Conservation (phyloP, 345 rosid genomes). For the Trapa incisa region DNA sequence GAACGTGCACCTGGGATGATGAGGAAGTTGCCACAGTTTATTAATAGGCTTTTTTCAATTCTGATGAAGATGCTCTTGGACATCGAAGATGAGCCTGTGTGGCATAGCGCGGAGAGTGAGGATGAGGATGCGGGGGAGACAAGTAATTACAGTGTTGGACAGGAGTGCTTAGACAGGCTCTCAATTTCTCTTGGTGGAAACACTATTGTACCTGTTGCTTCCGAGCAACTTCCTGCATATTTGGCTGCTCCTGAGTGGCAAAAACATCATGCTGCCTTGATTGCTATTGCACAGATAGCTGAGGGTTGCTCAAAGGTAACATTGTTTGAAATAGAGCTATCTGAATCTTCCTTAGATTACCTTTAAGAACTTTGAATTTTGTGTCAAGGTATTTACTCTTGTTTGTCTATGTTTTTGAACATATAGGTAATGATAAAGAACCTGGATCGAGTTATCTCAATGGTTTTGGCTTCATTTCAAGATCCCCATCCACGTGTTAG, state of each 20-base stretch:
- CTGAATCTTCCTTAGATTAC: neutral
- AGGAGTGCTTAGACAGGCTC: conserved; percentile 94
- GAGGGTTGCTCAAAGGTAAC: conserved; percentile 97
- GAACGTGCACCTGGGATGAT: conserved; percentile 99
- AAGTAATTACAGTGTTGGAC: conserved; percentile 85
- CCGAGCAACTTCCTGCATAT: conserved; percentile 73
- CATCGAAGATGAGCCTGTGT: conserved; percentile 81
- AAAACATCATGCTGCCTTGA: conserved; percentile 93
- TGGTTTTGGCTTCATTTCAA: conserved; percentile 76
- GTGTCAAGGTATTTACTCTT: neutral
- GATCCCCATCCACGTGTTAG: conserved; percentile 93
- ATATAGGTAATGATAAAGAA: conserved; percentile 85
- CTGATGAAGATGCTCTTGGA: conserved; percentile 88
- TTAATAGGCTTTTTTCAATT: conserved; percentile 69
- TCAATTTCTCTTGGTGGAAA: conserved; percentile 96
- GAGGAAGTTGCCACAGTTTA: conserved; percentile 95
- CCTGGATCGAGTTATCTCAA: conserved; percentile 75
- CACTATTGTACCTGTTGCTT: conserved; percentile 92
- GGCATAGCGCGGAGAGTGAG: conserved; percentile 88
- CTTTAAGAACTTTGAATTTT: neutral
- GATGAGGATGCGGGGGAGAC: conserved; percentile 97
- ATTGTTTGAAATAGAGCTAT: neutral
- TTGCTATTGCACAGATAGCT: conserved; percentile 97
- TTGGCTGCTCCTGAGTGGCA: conserved; percentile 96
- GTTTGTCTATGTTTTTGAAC: neutral